Conservation (phyloP, 2,329 filamentous ascomycete species). For the Aspergillus fructus region DNA sequence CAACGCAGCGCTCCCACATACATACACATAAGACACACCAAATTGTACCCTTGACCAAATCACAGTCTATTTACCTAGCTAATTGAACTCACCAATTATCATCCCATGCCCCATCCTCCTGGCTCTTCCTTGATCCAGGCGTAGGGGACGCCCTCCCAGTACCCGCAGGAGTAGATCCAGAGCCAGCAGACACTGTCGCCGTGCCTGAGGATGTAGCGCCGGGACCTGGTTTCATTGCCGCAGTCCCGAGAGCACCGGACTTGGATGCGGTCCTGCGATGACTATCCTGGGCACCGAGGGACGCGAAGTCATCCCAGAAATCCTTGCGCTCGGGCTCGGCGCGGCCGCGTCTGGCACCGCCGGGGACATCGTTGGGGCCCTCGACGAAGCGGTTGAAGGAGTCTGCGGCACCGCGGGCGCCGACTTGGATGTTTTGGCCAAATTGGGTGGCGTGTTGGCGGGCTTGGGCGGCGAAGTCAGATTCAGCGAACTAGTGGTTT, state of each 20-base stretch:
- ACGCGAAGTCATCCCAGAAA: conserved; percentile 91
- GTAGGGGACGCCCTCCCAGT: conserved; percentile 14
- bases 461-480: conserved; percentile 72
- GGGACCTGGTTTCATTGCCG: conserved; percentile 58
- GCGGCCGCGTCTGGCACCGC: conserved; percentile 47
- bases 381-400: conserved; percentile 87
- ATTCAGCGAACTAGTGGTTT: conserved; percentile 67
- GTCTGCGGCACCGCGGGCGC: conserved; percentile 73
- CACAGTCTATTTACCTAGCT: neutral
- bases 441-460: conserved; percentile 55
- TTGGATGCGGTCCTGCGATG: conserved; percentile 32
- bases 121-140: conserved; percentile 40
- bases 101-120: conserved; percentile 57
- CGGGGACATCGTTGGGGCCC: conserved; percentile 55
- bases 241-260: conserved; percentile 60
- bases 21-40: neutral
- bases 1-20: neutral
- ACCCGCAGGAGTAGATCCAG: conserved; percentile 13
- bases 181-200: conserved; percentile 20
- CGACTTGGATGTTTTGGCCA: conserved; percentile 62
- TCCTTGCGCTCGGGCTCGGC: conserved; percentile 68
- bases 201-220: conserved; percentile 9
- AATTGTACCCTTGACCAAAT: neutral
- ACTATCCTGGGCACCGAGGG: conserved; percentile 49
- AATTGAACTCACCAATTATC: conserved; percentile 45